phyloP scores from a whole-genome alignment of 768 basidiomycete genomes.

The Termitomyces sp. region DNA sequence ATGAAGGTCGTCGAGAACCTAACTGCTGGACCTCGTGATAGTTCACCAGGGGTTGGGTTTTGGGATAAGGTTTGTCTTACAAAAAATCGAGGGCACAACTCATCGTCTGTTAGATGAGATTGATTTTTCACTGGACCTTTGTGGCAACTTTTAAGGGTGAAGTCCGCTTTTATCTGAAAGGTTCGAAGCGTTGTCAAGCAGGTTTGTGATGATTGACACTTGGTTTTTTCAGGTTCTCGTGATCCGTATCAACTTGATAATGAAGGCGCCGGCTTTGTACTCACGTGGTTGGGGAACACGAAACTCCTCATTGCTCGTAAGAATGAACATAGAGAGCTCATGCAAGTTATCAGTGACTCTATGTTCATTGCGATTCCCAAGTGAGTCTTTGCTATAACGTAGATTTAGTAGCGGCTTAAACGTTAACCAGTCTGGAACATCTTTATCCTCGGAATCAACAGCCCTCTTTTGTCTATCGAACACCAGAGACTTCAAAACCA shows the following conservation, averaged over 20 bases:
- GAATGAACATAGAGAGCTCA: conserved; percentile 69
- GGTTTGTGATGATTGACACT: not conserved
- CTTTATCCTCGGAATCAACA: conserved; percentile 15
- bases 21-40: conserved; percentile 71
- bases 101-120: conserved; percentile 44
- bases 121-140: conserved; percentile 82
- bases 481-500: conserved; percentile 19
- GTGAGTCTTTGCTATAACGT: conserved; percentile 37
- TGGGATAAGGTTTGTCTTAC: conserved; percentile 79
- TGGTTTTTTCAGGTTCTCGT: conserved; percentile 57
- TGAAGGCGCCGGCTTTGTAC: conserved; percentile 80
- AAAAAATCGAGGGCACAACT: not conserved
- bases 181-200: conserved; percentile 28
- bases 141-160: conserved; percentile 62
- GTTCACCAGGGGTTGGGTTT: conserved; percentile 81
- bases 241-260: conserved; percentile 71
- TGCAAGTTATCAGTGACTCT: conserved; percentile 77
- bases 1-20: conserved; percentile 80
- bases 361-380: conserved; percentile 85
- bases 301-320: conserved; percentile 62
- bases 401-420: not conserved
- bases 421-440: conserved; percentile 15
- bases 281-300: conserved; percentile 79
- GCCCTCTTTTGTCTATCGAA: conserved; percentile 11
- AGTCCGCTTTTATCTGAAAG: conserved; percentile 83